Percentiles rank a stretch among this genome's conserved stretches.
These are phyloP conservation scores for Saccharomycopsis microspora DNA, from an alignment of 805 yeast species.

Conservation along the genomic window DNA sequence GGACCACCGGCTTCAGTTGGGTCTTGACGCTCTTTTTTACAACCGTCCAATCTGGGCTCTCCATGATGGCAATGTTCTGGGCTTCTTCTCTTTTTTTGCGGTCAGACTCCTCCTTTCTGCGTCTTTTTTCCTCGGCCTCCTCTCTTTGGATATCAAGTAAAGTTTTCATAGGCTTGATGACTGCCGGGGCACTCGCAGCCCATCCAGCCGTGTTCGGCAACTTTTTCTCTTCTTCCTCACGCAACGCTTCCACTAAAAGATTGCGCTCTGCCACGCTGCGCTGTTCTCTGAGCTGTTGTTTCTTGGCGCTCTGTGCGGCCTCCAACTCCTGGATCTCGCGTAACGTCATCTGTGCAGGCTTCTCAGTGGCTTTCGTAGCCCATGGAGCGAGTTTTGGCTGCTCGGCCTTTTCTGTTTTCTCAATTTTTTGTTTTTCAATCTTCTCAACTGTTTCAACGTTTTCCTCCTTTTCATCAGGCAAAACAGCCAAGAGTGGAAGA, in stretches of 20 bases:
- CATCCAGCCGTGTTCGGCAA: slow-evolving; percentile 28
- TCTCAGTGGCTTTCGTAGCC: slow-evolving; percentile 27
- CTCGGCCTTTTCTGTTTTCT: no score
- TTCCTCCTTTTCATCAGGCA: no score
- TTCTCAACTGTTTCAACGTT: no score
- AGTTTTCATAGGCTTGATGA: slow-evolving; percentile 31
- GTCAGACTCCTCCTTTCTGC: not conserved
- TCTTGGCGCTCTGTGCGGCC: slow-evolving; percentile 34
- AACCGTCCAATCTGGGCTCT: slow-evolving; percentile 22
- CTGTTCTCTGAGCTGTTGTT: slow-evolving; percentile 25
- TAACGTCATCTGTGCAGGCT: slow-evolving; percentile 25
- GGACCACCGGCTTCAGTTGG: not conserved
- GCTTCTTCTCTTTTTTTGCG: slow-evolving; percentile 18
- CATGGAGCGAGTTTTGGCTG: slow-evolving; percentile 35
- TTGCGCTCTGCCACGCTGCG: slow-evolving; percentile 17
- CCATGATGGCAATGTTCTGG: slow-evolving; percentile 19
- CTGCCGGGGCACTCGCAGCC: slow-evolving; percentile 21
- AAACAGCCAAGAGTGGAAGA: not conserved
- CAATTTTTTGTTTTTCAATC: no score
- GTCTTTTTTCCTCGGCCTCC: slow-evolving; percentile 28
- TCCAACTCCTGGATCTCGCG: slow-evolving; percentile 38
- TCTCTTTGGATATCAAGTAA: slow-evolving; percentile 54
- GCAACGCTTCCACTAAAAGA: slow-evolving; percentile 17
- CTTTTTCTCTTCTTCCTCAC: slow-evolving; percentile 20
- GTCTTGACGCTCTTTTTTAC: slow-evolving; percentile 16